A percentile compares a stretch with the other conserved stretches of the same genome.
Evolutionary conservation across 331 rosid species (phyloP).

Genomic region (Arachis monticola): DNA sequence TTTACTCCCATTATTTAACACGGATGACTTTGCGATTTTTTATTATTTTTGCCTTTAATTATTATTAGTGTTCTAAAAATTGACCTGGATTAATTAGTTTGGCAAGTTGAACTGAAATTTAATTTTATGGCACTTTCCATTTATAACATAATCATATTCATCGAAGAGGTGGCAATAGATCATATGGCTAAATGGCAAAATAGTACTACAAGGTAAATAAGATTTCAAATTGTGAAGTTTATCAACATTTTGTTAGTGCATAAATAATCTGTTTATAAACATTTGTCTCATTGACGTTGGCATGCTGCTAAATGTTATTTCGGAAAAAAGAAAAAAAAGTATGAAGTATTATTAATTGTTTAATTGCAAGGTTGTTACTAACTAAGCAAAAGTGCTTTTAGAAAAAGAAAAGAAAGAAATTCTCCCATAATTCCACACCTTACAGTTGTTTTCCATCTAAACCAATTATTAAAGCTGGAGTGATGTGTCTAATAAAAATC

Average conservation of each 20-base stretch:
- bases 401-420: slow-evolving; percentile 38
- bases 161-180: no score
- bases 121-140: no score
- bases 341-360: neutral
- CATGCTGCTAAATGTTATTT: neutral
- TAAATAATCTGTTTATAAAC: neutral
- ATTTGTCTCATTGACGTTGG: neutral
- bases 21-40: no score
- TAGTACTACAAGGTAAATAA: no score
- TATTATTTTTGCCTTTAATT: no score
- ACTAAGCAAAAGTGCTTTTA: slow-evolving; percentile 21
- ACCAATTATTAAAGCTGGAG: slow-evolving; percentile 30
- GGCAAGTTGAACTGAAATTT: no score
- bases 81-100: no score
- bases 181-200: no score
- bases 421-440: slow-evolving; percentile 32
- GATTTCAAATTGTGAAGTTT: neutral
- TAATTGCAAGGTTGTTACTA: slow-evolving; percentile 10
- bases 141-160: no score
- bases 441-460: slow-evolving; percentile 59
- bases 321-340: neutral
- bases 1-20: no score
- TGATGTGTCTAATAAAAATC: slow-evolving; percentile 34
- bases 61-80: no score
- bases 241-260: neutral